A percentile compares a stretch with the other conserved stretches of the same genome.
Conservation (phyloP, 345 rosid genomes). For the Adansonia digitata region DNA sequence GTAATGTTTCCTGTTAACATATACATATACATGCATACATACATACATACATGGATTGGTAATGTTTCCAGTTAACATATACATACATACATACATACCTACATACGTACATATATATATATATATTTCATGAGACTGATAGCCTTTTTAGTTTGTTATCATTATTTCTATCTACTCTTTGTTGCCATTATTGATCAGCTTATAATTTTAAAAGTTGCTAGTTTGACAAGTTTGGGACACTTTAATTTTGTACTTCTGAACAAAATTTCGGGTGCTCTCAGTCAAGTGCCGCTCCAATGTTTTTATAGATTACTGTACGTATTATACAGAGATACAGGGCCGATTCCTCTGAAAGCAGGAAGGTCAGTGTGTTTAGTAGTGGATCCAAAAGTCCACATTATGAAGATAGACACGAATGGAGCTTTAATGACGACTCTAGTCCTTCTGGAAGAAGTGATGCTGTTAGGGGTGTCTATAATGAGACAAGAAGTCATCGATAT, state of each 20-base stretch:
- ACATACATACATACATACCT: background rate
- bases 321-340: slow-evolving; percentile 40
- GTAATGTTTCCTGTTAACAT: slow-evolving; percentile 30
- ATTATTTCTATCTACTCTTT: background rate
- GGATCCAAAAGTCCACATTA: slow-evolving; percentile 40
- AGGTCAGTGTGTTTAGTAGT: slow-evolving; percentile 24
- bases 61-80: slow-evolving; percentile 14
- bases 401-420: slow-evolving; percentile 31
- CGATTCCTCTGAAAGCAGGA: slow-evolving; percentile 37
- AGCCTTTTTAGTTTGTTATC: background rate
- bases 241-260: background rate
- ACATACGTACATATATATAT: background rate
- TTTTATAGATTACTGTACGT: slow-evolving; percentile 9
- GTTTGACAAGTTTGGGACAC: background rate
- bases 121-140: background rate
- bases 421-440: slow-evolving; percentile 26
- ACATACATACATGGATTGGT: slow-evolving; percentile 39
- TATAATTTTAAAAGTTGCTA: background rate
- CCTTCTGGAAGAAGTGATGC: slow-evolving; percentile 39
- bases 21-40: background rate
- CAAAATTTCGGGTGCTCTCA: background rate
- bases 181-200: background rate
- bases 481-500: slow-evolving; percentile 49
- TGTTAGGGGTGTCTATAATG: slow-evolving; percentile 43
- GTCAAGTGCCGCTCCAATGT: background rate